phyloP scores from a whole-genome alignment of 2,329 filamentous ascomycete genomes.

The Fusarium marasasianum region DNA sequence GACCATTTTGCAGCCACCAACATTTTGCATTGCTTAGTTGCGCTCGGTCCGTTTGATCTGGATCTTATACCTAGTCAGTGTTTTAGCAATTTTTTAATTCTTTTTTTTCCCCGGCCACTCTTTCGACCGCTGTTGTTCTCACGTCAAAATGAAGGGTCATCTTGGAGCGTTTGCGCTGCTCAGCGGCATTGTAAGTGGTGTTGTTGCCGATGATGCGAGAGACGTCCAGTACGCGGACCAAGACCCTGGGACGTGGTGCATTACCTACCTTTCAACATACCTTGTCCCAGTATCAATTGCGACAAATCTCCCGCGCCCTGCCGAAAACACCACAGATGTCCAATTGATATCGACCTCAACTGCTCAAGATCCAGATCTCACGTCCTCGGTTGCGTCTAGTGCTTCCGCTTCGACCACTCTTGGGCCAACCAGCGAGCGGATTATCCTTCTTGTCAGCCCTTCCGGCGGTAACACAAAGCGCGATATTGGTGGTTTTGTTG shows the following conservation, averaged over 20 bases:
- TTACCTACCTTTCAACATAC: background rate
- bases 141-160: background rate
- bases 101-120: rapidly evolving
- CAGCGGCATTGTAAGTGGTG: background rate
- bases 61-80: background rate
- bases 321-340: background rate
- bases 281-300: background rate
- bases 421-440: background rate
- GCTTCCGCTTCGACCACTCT: background rate
- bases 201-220: background rate
- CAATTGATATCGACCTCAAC: background rate
- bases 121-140: background rate
- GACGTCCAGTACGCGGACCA: background rate
- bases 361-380: background rate
- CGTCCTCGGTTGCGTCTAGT: background rate
- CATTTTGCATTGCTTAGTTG: background rate
- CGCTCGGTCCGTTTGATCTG: background rate
- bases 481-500: background rate
- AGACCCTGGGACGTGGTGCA: background rate
- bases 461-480: background rate
- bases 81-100: no score
- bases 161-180: background rate
- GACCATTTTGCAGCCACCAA: background rate
- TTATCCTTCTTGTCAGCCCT: background rate
- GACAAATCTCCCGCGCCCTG: background rate